Percentiles rank a stretch among this genome's conserved stretches.
Conservation (phyloP, 2,329 filamentous ascomycete genomes). For the Neurospora crassa region DNA sequence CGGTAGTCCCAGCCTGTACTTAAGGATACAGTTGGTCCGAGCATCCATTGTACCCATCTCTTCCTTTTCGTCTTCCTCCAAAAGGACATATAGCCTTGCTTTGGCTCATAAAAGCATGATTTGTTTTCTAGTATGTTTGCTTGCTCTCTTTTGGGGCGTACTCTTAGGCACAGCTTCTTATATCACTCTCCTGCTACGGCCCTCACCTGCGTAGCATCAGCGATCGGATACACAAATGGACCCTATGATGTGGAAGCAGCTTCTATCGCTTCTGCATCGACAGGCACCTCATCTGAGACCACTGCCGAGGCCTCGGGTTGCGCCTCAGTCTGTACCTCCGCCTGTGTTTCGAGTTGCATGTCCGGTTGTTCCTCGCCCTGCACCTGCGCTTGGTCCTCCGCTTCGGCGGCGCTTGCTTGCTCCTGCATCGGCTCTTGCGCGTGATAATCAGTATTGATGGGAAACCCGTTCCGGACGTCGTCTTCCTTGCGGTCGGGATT, state of each 20-base stretch:
- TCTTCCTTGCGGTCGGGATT: constrained; percentile 40
- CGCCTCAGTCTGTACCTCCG: background rate
- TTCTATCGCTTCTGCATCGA: background rate
- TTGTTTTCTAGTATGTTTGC: background rate
- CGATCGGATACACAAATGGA: background rate
- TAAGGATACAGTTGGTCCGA: background rate
- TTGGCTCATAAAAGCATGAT: background rate
- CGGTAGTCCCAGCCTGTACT: background rate
- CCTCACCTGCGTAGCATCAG: background rate
- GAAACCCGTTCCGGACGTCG: constrained; percentile 31
- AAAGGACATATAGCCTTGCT: background rate
- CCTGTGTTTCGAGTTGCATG: background rate
- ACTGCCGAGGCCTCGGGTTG: background rate
- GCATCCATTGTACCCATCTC: background rate
- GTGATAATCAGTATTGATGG: constrained; percentile 27
- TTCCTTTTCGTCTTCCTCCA: background rate
- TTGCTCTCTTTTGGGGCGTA: background rate
- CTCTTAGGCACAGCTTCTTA: background rate
- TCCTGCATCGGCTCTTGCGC: background rate
- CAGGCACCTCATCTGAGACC: background rate
- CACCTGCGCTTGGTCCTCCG: background rate
- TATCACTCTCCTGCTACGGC: background rate
- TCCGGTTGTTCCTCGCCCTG: background rate
- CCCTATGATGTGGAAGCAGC: background rate
- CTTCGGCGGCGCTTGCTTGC: background rate